Evolutionary conservation across 1,284 basidiomycete genomes (phyloP), one percentile per base, ranked within the genome.

Genomic region (Rhodotorula sp.): DNA sequence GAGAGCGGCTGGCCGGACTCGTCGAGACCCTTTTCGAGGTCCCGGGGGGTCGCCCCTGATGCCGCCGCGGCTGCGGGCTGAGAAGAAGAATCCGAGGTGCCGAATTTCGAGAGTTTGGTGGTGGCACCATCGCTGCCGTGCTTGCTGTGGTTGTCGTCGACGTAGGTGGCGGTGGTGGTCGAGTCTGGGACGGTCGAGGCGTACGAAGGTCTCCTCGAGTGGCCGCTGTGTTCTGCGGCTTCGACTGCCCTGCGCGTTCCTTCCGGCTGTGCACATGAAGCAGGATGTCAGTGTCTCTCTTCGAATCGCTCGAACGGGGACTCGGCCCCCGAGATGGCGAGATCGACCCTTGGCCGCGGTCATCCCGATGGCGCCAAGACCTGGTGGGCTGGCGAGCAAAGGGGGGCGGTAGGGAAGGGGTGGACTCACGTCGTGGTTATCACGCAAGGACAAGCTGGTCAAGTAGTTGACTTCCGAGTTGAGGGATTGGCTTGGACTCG

Each of bases 381-480:
- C 38, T 43, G 38, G 38, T 43, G 34, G 34, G 34, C 38, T 14
- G 38, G 38, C 10, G 38, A 12, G 34, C 34, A 7, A 8, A 8
- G 38, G 10, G 38, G 10, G 38, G 38, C 2, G 38, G 38, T 2
- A 14, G 38, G 10, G 38, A 8, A 14, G 38, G 38, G 38, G 38
- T 43, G 16, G 31, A 67, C 73, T 68, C 61, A 75, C 73, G 61
- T 75, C 73, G 50, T 50, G 23, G 70, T 75, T 72, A 66, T 70
- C 64, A 18, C 73, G 43, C 6, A 75, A 26, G 23, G 50, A 52
- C 50, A 52, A 55, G 10, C 56, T 45, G 5, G 71, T 67, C 28
- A 62, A 59, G 47, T 28, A 16, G 59, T 16, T 43, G 52, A 70
- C 45, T 45, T 69, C 50, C 3, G 69, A 67, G 14, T 71, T 52